phyloP scores from a whole-genome alignment of 352 stramenopile species.

The Phytopythium mirpurense region DNA sequence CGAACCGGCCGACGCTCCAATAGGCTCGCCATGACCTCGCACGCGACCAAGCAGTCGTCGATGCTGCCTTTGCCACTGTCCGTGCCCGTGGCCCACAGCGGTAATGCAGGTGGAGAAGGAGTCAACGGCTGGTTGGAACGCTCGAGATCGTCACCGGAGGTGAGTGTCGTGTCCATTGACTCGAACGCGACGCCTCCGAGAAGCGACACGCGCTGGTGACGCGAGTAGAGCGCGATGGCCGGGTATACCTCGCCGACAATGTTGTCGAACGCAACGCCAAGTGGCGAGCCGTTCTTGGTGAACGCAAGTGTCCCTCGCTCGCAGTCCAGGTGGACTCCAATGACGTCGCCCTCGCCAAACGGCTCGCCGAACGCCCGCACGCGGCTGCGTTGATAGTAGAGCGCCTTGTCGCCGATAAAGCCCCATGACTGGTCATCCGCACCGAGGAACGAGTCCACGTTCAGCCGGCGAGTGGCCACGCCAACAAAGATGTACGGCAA shows the following conservation, averaged over 20 bases:
- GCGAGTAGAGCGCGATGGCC: conserved; percentile 91
- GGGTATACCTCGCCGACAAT: conserved; percentile 87
- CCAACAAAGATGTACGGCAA: conserved; percentile 97
- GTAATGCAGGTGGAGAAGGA: not conserved
- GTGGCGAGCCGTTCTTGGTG: conserved; percentile 82
- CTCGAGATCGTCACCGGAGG: not conserved
- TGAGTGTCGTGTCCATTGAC: not conserved
- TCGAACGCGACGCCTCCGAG: conserved; percentile 8
- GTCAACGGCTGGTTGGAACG: not conserved
- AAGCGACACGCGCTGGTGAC: conserved; percentile 78
- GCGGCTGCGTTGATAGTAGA: conserved; percentile 97
- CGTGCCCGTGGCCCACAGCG: not conserved
- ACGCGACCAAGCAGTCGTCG: conserved; percentile 54
- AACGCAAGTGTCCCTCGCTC: conserved; percentile 83
- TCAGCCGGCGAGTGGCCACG: conserved; percentile 88
- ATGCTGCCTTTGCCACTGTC: conserved; percentile 20
- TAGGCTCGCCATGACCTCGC: conserved; percentile 54
- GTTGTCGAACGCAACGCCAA: conserved; percentile 91
- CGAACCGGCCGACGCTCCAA: conserved; percentile 19
- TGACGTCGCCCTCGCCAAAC: conserved; percentile 84
- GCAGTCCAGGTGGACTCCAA: conserved; percentile 82
- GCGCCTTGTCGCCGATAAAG: conserved; percentile 97
- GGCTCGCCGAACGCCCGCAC: conserved; percentile 83
- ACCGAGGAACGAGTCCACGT: conserved; percentile 95
- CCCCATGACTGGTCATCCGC: conserved; percentile 97